phyloP scores from a whole-genome alignment of 2,329 filamentous ascomycete species.

The Hirsutella rhossiliensis region DNA sequence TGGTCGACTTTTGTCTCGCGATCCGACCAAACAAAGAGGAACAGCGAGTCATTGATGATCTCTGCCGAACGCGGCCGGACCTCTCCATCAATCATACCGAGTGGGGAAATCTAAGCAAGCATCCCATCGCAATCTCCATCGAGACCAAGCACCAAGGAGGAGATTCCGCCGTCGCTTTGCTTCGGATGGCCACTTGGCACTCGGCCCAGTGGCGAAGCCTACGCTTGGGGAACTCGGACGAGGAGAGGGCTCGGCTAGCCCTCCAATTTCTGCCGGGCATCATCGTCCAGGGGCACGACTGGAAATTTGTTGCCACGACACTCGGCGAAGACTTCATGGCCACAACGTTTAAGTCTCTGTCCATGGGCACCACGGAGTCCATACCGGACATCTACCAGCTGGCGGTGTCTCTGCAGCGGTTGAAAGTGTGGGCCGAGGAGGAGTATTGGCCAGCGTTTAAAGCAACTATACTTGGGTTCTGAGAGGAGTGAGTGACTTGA shows the following conservation, averaged over 20 bases:
- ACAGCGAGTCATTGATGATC: slow-evolving; percentile 1
- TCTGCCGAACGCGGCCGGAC: slow-evolving; percentile 1
- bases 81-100: slow-evolving; percentile 10
- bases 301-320: slow-evolving; percentile 8
- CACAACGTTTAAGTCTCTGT: slow-evolving; percentile 1
- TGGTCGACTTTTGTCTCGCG: slow-evolving; percentile 9
- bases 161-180: slow-evolving; percentile 3
- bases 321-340: not conserved
- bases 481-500: too few relatives aligned
- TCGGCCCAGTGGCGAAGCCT: slow-evolving; percentile 8
- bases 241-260: not conserved
- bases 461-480: not conserved
- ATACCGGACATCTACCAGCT: slow-evolving; percentile 3
- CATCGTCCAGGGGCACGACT: slow-evolving; percentile 8
- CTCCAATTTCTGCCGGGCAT: slow-evolving; percentile 10
- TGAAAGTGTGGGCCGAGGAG: slow-evolving; percentile 2
- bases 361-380: not conserved
- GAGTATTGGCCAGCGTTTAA: slow-evolving; percentile 4
- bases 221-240: not conserved
- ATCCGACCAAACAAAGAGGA: slow-evolving; percentile 3
- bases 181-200: slow-evolving; percentile 10
- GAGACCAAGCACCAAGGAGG: slow-evolving; percentile 9
- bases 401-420: slow-evolving; percentile 2
- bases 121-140: slow-evolving; percentile 9
- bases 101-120: slow-evolving; percentile 4